Evolutionary conservation across 2,329 filamentous ascomycete species (phyloP), one percentile per base, ranked within the genome.

Genomic region (Saccharata proteae): DNA sequence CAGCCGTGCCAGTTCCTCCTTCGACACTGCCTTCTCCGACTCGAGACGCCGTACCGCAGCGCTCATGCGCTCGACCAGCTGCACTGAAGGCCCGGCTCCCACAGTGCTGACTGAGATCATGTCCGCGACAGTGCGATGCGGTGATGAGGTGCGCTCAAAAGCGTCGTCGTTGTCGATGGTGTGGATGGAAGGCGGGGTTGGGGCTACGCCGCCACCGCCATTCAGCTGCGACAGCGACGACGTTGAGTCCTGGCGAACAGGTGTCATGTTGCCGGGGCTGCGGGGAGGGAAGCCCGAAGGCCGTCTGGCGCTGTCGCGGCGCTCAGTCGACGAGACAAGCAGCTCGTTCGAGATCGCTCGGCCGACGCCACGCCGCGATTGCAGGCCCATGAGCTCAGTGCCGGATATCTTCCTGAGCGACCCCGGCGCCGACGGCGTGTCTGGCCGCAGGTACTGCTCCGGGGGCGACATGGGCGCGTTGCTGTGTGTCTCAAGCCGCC

Each of bases 31-130:
- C 50, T 93, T 93, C 51, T 98, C 90, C 29, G 76, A 83, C 51
- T 98, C 90, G 0, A 98, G 65, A 5, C 88, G 74, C 7, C 90
- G 80, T 26, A 98, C 86, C 0, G 85, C 83, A 3, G 86, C 83
- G 48, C 82, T 92, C 83, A 98, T 93, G 32, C 88, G 74, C 58
- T 96, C 90, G 11, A 98, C 86, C 1, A 98, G 71, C 57, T 96
- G 88, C 2, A 98, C 88, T 0, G 80, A 88, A 0, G 90, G 90
- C 0, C 90, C 90, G 0, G 88, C 86, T 1, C 78, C 88, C 6
- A 84, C 80, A 0, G 88, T 94, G 1, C 85, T 93, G 5, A 83
- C 81, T 2, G 83, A 92, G 17, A 90, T 71, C 62, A 93, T 80
- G 46, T 93, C 86, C 43, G 54, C 53, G 37, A 57, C 70, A 5